phyloP scores from a whole-genome alignment of 2,329 filamentous ascomycete genomes.

The Trichoderma koningiopsis region DNA sequence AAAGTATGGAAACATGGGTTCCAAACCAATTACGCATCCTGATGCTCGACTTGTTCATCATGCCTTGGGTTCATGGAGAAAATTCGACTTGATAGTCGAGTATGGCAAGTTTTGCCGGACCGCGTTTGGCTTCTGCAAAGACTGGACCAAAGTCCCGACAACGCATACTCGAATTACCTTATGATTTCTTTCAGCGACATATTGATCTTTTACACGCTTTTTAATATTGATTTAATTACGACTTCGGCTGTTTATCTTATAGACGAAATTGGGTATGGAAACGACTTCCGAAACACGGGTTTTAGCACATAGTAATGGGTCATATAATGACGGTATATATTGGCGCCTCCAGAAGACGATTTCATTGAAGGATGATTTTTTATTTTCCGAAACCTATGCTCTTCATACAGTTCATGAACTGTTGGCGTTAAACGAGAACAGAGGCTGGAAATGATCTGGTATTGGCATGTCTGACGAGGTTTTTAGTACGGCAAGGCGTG shows the following conservation, averaged over 20 bases:
- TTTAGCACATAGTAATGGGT: neutral
- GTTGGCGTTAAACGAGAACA: neutral
- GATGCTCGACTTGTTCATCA: slow-evolving; percentile 32
- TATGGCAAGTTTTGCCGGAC: slow-evolving; percentile 34
- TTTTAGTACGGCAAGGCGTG: neutral
- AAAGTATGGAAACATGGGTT: slow-evolving; percentile 33
- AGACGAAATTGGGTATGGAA: neutral
- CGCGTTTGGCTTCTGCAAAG: slow-evolving; percentile 29
- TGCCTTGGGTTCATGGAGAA: slow-evolving; percentile 32
- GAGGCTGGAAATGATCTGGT: neutral
- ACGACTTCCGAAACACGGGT: neutral
- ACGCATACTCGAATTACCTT: neutral
- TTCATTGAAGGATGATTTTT: neutral
- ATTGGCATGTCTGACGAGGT: neutral
- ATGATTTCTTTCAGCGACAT: neutral
- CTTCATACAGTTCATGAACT: neutral
- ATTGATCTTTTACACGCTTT: neutral
- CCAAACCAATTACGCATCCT: slow-evolving; percentile 29
- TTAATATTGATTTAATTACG: neutral
- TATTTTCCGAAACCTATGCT: neutral
- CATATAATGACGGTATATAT: neutral
- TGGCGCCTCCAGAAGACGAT: neutral
- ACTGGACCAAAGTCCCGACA: slow-evolving; percentile 30
- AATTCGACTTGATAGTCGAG: slow-evolving; percentile 30
- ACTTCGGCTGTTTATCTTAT: neutral